Base-by-base conservation (phyloP, 75 land plant genomes). In the Selaginella moellendorffii region DNA sequence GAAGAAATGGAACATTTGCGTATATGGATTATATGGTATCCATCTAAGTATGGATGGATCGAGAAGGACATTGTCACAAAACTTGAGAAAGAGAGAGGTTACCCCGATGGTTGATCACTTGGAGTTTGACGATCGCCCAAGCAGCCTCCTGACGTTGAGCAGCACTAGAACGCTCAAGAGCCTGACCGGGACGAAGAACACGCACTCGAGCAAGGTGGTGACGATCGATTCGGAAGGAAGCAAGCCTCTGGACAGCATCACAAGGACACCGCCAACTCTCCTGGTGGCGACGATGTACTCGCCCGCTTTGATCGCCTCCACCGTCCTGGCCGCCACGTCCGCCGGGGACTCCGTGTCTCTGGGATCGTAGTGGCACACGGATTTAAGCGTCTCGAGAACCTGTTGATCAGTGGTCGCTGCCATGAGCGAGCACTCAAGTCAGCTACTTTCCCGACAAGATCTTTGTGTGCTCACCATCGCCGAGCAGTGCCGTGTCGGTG, bases 401-500 rank as follows among this genome's bases (percentile, higher is more conserved):
- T 36, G 10, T 36, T 5, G 46, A 14, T 36, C 46, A 5, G 46
- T 36, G 14, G 10, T 36, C 14, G 46, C 46, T 36, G 46, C 46
- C 5, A 36, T 36, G 46, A 5, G 46, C 10, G n/a, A n/a, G n/a
- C n/a, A n/a, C 46, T 5, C 46, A 36, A 36, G 46, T 36, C 14
- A 36, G 46, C 14, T 36, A 5, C 46, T 36, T 36, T 14, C 14
- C 46, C 14, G 10, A 5, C 46, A 5, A 36, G 5, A 36, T 14
- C 5, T 36, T 5, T 36, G 14, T 25, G 22, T 22, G 28, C 72
- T 30, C 59, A 73, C 79, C 76, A 24, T 75, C 52, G 18, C 30
- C 69, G 17, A 77, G 63, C 28, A 77, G 28, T 17, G 72, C 61
- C 1, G 72, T 77, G 26, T 68, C 63, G 10, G 68, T 70, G 54